Evolutionary conservation across 257 asterid species (phyloP).

Genomic region (Rehmannia glutinosa): DNA sequence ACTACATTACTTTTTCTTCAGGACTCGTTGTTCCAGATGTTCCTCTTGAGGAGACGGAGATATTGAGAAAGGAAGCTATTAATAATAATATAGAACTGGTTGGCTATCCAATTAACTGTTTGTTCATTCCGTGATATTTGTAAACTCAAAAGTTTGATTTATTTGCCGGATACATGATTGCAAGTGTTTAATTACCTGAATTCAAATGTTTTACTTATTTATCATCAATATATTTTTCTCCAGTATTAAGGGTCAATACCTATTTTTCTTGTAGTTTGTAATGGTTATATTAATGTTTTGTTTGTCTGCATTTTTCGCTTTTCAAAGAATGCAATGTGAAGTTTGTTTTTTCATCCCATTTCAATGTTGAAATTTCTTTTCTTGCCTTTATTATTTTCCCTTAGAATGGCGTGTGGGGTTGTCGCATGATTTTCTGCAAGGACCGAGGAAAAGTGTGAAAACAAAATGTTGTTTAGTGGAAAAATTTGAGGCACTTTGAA

Average conservation of each 20-base stretch:
- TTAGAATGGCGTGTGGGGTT: not conserved
- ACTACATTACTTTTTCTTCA: conserved; percentile 24
- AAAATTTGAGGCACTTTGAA: no score
- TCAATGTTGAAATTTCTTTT: not conserved
- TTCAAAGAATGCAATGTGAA: not conserved
- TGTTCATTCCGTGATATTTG: conserved; percentile 3
- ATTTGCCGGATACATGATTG: not conserved
- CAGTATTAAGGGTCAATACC: not conserved
- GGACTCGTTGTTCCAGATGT: conserved; percentile 93
- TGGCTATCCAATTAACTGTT: conserved; percentile 19
- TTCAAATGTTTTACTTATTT: no score
- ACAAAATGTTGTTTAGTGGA: no score
- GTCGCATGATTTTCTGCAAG: not conserved
- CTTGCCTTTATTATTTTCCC: not conserved
- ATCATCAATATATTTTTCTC: not conserved
- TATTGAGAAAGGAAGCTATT: conserved; percentile 75
- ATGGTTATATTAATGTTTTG: not conserved
- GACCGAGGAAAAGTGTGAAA: no score
- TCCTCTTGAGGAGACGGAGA: conserved; percentile 84
- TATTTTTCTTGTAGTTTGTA: not conserved
- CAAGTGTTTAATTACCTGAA: not conserved
- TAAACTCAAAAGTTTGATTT: not conserved
- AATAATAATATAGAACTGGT: conserved; percentile 73
- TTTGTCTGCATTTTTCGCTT: not conserved
- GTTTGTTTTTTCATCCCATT: no score